Evolutionary conservation across 2,329 filamentous ascomycete species (phyloP), one percentile per base, ranked within the genome.

Genomic region (Magnaporthiopsis rhizophila): DNA sequence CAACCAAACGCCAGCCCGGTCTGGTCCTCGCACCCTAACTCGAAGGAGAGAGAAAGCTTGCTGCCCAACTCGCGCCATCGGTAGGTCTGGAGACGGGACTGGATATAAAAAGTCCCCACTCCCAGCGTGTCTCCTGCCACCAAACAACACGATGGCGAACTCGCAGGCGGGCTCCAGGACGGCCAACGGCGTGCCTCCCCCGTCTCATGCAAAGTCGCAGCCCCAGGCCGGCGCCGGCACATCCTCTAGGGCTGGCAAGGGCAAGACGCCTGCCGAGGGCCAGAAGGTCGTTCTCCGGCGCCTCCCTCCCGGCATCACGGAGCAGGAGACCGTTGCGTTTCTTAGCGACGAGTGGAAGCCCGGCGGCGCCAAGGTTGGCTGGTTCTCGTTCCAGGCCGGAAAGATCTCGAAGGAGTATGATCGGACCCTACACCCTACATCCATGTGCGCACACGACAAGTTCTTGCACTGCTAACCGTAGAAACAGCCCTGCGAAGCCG

Each of bases 221-320:
- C 78, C 80, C 58, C 78, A 79, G 2, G 71, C 77, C n/a, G 69
- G 74, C 56, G 75, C 80, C 59, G 69, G 74, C 53, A 75, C 80
- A 59, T 65, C 76, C 36, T 68, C 75, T 7, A 77, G 74, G 65
- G 67, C 78, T 3, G 71, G 77, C 60, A 87, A 81, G 74, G 75
- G 79, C 38, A 82, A 83, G 69, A 70, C 77, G 3, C 74, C 83
- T 2, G 75, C 81, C 24, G 83, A 87, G 65, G 89, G 91, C 65
- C 84, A 96, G 71, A 98, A 98, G 80, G 83, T 97, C 15, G 82
- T 96, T 30, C 82, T 97, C 64, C 87, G 96, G 63, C 86, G 94
- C 65, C 83, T 99, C 4, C 91, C 95, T 12, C 93, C 95, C 1
- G 91, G 89, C 11, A 81, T 99, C 74, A 96, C 90, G 0, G 85